Evolutionary conservation across 495 filamentous ascomycete genomes (phyloP), one percentile per base, ranked within the genome.

Genomic region (Tuber microsphaerosporum): DNA sequence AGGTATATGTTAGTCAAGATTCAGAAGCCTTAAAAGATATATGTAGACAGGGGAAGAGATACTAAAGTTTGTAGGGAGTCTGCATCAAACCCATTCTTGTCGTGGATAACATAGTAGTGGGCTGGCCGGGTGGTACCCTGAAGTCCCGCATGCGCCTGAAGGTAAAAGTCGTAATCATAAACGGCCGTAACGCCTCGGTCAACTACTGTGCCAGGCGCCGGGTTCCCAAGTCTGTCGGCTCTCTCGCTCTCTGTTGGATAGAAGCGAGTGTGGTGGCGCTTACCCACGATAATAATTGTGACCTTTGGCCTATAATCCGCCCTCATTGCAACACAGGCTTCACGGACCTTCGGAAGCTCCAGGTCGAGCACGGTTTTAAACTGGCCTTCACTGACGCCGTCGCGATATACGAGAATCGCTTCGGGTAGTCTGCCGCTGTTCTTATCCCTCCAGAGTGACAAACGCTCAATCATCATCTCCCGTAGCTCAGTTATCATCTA

Each of bases 231-330:
- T 2, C 80, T 85, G 41, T 90, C 88, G 0, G 86, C 83, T 19
- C 82, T 77, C 1, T 86, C 81, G 26, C 82, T 81, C 4, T 86
- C 82, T 0, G 87, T 88, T 1, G 89, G 88, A 82, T 91, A 97
- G 86, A 97, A 96, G 0, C 94, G 91, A 0, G 92, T 97, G 81
- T 97, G 93, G 79, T 98, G 94, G 34, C 95, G 88, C 83, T 97
- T 97, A 61, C 92, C 92, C 0, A 91, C 91, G n/a, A 93, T 85
- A 26, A 92, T 84, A 43, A 93, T 84, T 0, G 88, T 84, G 20
- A 93, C 85, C 65, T 86, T 82, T 16, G 81, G 81, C 19, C 69
- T 83, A 56, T 79, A 83, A 6, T n/a, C 92, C 92, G 22, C 71
- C 44, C 48, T 81, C 77, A 45, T 86, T 76, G 22, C 84, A 75